These are phyloP conservation scores for Claviceps purpurea DNA, from an alignment of 2,329 filamentous ascomycete genomes.

Conservation along the genomic window DNA sequence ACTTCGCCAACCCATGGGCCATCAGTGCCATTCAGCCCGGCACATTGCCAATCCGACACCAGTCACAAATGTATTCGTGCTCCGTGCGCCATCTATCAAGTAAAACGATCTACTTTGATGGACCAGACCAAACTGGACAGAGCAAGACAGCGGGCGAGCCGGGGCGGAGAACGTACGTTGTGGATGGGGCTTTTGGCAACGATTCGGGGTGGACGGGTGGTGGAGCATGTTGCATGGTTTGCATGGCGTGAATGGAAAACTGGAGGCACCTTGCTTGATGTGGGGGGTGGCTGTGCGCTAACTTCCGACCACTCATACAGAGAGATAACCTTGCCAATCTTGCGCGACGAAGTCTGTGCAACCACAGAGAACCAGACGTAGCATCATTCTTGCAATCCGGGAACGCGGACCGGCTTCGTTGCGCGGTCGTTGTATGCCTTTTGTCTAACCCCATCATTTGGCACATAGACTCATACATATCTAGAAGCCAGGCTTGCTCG, in stretches of 20 bases:
- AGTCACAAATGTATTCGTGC: neutral
- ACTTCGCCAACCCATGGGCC: neutral
- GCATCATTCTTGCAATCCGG: neutral
- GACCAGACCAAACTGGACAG: conserved; percentile 3
- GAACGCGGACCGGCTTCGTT: neutral
- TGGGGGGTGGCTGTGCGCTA: neutral
- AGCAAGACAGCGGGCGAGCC: conserved; percentile 2
- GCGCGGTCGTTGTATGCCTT: neutral
- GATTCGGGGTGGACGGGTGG: neutral
- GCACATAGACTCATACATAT: neutral
- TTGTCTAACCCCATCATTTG: neutral
- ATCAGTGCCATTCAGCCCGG: neutral
- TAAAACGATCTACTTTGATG: neutral
- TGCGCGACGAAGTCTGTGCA: neutral
- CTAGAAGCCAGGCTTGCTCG: neutral
- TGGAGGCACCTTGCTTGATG: neutral
- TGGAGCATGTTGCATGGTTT: neutral
- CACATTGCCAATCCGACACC: neutral
- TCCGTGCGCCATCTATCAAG: neutral
- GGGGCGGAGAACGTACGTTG: neutral
- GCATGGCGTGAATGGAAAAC: neutral
- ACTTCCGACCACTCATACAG: neutral
- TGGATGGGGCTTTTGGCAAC: conserved; percentile 1
- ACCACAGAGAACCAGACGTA: neutral
- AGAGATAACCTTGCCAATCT: neutral